Percentiles rank a stretch among this genome's conserved stretches.
Evolutionary conservation across 164 flowering plant genomes (phyloP).

Genomic region (Berberis thunbergii): DNA sequence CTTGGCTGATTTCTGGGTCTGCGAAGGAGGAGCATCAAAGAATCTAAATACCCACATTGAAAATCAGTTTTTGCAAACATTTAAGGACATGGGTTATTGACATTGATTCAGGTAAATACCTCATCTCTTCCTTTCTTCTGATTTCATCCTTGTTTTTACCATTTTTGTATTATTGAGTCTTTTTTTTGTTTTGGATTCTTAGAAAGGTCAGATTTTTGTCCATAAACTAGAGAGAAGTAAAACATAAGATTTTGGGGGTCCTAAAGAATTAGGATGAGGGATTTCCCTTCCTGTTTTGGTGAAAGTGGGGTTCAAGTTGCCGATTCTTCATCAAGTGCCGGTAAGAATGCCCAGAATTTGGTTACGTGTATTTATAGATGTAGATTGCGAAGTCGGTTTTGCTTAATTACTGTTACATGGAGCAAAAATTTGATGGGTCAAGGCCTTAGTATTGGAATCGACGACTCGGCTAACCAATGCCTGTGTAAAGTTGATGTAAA

Average conservation of each 20-base stretch:
- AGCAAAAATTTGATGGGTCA: constrained; percentile 38
- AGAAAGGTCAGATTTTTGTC: no score
- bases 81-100: constrained; percentile 14
- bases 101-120: constrained; percentile 16
- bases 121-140: background rate
- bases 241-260: background rate
- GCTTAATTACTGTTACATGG: constrained; percentile 36
- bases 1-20: constrained; percentile 9
- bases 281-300: constrained; percentile 43
- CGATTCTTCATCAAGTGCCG: constrained; percentile 27
- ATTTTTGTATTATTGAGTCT: background rate
- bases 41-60: constrained; percentile 16
- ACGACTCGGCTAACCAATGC: constrained; percentile 21
- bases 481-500: constrained; percentile 35
- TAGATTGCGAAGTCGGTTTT: constrained; percentile 17
- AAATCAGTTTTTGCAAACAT: constrained; percentile 1
- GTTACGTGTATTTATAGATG: constrained; percentile 32
- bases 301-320: constrained; percentile 44
- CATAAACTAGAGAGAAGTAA: background rate
- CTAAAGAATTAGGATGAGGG: constrained; percentile 23
- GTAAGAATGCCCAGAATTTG: constrained; percentile 27
- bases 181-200: background rate
- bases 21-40: constrained; percentile 4
- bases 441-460: constrained; percentile 27
- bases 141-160: background rate